These are phyloP conservation scores for Cyberlindnera euphorbiiphila DNA, from an alignment of 805 yeast species.

Conservation along the genomic window DNA sequence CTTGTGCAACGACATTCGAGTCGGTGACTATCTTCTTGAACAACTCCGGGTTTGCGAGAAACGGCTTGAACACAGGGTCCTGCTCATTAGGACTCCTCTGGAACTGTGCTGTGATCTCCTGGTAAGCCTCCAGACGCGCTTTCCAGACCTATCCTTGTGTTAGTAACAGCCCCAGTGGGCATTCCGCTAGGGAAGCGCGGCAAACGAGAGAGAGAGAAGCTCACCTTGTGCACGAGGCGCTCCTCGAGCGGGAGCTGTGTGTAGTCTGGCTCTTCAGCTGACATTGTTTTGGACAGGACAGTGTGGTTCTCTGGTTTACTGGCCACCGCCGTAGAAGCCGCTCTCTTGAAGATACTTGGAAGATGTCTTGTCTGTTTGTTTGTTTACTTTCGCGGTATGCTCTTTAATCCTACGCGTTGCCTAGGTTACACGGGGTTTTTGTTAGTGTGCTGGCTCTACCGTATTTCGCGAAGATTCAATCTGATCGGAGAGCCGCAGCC, in stretches of 20 bases:
- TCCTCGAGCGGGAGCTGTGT: slow-evolving; percentile 25
- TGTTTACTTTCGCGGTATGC: slow-evolving; percentile 8
- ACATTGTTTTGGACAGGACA: slow-evolving; percentile 3
- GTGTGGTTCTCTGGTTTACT: neutral
- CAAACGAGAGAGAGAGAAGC: slow-evolving; percentile 21
- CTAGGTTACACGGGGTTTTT: neutral
- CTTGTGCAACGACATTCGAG: slow-evolving; percentile 88
- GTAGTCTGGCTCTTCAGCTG: slow-evolving; percentile 24
- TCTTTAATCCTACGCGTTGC: neutral
- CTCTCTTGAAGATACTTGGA: neutral
- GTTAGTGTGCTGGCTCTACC: neutral
- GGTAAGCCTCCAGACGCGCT: slow-evolving; percentile 77
- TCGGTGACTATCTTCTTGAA: slow-evolving; percentile 65
- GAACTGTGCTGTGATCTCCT: slow-evolving; percentile 53
- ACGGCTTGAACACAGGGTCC: slow-evolving; percentile 52
- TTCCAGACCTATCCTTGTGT: slow-evolving; percentile 56
- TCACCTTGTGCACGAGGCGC: slow-evolving; percentile 47
- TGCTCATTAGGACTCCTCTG: slow-evolving; percentile 48
- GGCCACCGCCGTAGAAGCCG: slow-evolving; percentile 4
- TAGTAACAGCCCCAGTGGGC: slow-evolving; percentile 6
- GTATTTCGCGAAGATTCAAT: too few species aligned
- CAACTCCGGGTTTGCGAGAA: slow-evolving; percentile 48
- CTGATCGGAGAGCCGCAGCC: too few species aligned
- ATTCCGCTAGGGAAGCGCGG: neutral
- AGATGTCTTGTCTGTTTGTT: slow-evolving; percentile 1